phyloP scores from a whole-genome alignment of 805 yeast genomes.

The Pichia thaimueangensis region DNA sequence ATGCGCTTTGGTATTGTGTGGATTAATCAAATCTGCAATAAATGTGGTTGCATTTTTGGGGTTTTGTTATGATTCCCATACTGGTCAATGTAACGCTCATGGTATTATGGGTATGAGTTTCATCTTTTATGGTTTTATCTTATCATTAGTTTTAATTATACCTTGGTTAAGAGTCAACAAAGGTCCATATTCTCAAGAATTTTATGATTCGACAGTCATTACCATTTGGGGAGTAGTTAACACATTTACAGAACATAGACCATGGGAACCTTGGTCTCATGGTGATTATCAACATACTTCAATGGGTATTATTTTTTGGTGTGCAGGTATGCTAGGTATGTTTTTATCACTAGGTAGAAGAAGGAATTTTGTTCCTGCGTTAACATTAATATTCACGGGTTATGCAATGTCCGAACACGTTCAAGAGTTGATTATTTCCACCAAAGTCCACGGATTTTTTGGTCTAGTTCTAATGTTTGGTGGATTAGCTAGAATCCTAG shows the following conservation, averaged over 20 bases:
- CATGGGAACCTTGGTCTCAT: conserved; percentile 89
- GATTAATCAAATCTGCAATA: conserved; percentile 75
- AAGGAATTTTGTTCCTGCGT: conserved; percentile 73
- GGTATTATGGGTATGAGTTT: conserved; percentile 95
- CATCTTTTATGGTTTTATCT: conserved; percentile 68
- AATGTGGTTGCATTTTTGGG: conserved; percentile 83
- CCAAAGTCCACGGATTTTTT: conserved; percentile 83
- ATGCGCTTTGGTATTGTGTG: conserved; percentile 43
- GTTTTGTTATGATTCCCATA: conserved; percentile 74
- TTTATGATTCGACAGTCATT: conserved; percentile 75
- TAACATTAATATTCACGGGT: conserved; percentile 81
- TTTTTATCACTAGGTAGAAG: conserved; percentile 61
- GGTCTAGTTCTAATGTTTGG: conserved; percentile 76
- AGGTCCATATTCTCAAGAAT: conserved; percentile 67
- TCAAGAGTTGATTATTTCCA: conserved; percentile 69
- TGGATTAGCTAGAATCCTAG: conserved; percentile 70
- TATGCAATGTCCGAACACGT: conserved; percentile 91
- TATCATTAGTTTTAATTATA: conserved; percentile 57
- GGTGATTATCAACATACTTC: conserved; percentile 94
- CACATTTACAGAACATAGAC: conserved; percentile 90
- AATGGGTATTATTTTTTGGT: conserved; percentile 97
- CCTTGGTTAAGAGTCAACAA: conserved; percentile 63
- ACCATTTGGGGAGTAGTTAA: conserved; percentile 88
- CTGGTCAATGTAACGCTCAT: conserved; percentile 95
- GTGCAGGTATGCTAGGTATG: conserved; percentile 83